Evolutionary conservation across 1,284 basidiomycete species (phyloP), one percentile per base, ranked within the genome.

Genomic region (Tilletia caries): DNA sequence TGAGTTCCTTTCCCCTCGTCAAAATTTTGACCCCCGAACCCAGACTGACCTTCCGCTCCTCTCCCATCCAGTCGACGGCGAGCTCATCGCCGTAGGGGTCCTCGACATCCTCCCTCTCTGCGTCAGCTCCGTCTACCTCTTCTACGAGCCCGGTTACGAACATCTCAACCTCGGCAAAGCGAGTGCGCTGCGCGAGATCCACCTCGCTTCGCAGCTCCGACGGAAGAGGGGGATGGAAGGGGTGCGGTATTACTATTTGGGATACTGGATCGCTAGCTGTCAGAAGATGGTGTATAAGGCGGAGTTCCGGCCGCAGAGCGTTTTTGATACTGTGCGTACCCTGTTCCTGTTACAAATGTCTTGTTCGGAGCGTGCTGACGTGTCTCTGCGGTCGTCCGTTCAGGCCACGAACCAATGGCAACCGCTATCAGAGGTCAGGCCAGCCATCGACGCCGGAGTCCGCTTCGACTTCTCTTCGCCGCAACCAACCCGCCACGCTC

Each of bases 221-320:
- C 69, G 74, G 1, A 64, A 69, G 52, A 23, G n/a, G 18, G 65
- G 52, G n/a, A 70, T 71, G 69, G 2, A 70, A 27, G 62, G n/a
- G 1, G 6, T 69, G 3, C 13, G 25, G 23, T 67, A 44, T 25
- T 67, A 70, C 69, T 60, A 60, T 27, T 12, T 71, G 3, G 68
- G 74, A 23, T 96, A 89, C 83, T 97, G 96, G 83, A 91, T 97
- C 66, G 88, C 95, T 75, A 89, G 90, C 0, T 98, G 95, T 78
- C 88, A 86, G 68, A 99, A 99, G 85, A 98, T 98, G 96, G 87
- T 87, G 70, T 98, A 98, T 85, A 99, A 99, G 83, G 93, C 90
- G 29, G 92, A 95, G 67, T 98, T 95, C 76, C 82, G 86, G 0
- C 95, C 96, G 0, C 94, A 92, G 3, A 92, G 89, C 79, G 86